These are phyloP conservation scores for Saccharomycopsis vini DNA, from an alignment of 805 yeast genomes.

Conservation along the genomic window DNA sequence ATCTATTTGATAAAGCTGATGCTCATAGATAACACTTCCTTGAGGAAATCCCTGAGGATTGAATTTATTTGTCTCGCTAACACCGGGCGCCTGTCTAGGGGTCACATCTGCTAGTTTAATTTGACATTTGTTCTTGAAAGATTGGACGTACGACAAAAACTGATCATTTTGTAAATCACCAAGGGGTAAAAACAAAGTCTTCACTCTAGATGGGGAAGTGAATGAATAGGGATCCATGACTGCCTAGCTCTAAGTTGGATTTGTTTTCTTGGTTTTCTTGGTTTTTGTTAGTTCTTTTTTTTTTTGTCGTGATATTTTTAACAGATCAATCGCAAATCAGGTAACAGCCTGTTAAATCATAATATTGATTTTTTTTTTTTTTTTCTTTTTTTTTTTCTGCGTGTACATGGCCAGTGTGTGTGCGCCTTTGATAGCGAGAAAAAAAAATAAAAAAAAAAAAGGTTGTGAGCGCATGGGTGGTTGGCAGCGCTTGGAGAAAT, in stretches of 20 bases:
- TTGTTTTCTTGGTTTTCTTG: neutral
- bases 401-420: too few relatives aligned
- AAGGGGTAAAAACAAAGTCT: conserved; percentile 60
- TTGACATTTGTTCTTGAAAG: conserved; percentile 37
- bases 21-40: conserved; percentile 62
- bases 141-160: conserved; percentile 25
- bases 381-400: too few relatives aligned
- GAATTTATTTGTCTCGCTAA: conserved; percentile 34
- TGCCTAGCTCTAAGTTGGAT: too few relatives aligned
- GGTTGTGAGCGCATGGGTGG: too few relatives aligned
- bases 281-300: neutral
- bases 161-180: conserved; percentile 36
- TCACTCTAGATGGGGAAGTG: conserved; percentile 58
- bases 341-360: conserved; percentile 1
- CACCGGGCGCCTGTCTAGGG: conserved; percentile 33
- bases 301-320: neutral
- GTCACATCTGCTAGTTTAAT: conserved; percentile 70
- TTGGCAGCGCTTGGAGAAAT: too few relatives aligned
- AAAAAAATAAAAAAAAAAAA: too few relatives aligned
- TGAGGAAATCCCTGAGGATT: conserved; percentile 81
- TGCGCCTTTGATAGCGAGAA: too few relatives aligned
- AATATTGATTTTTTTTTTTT: too few relatives aligned
- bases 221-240: conserved; percentile 37
- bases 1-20: conserved; percentile 37
- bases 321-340: conserved; percentile 1